phyloP scores from a whole-genome alignment of 2,329 filamentous ascomycete species.

The Bretziella fagacearum region DNA sequence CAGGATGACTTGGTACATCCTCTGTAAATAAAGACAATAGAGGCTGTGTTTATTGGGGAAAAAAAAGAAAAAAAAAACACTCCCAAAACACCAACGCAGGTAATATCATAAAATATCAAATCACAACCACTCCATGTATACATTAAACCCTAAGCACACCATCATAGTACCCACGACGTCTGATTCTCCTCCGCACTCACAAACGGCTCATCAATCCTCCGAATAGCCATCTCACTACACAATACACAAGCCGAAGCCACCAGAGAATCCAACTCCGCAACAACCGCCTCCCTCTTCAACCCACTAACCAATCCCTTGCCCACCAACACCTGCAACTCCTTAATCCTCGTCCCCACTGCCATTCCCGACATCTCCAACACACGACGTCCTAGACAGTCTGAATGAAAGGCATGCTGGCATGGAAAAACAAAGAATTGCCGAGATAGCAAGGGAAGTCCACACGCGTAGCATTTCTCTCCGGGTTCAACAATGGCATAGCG shows the following conservation, averaged over 20 bases:
- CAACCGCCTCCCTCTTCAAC: constrained; percentile 59
- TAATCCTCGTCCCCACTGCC: constrained; percentile 61
- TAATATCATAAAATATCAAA: neutral
- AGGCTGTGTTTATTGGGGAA: neutral
- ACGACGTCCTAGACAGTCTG: constrained; percentile 74
- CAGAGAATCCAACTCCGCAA: constrained; percentile 78
- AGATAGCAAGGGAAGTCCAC: constrained; percentile 68
- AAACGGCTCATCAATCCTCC: constrained; percentile 86
- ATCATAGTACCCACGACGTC: constrained; percentile 52
- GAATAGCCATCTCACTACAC: constrained; percentile 89
- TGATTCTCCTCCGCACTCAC: constrained; percentile 54
- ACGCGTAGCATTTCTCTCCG: constrained; percentile 84
- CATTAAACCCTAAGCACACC: neutral
- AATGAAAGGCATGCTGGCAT: constrained; percentile 95
- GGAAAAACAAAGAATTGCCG: constrained; percentile 97
- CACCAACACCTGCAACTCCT: constrained; percentile 70
- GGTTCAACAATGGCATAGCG: constrained; percentile 94
- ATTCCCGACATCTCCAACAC: constrained; percentile 69
- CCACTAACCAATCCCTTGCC: constrained; percentile 56
- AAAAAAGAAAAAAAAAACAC: too few species aligned
- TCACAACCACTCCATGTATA: neutral
- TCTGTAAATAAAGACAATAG: neutral
- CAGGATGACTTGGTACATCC: too few species aligned
- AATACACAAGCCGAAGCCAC: constrained; percentile 84
- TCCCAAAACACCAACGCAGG: neutral